Evolutionary conservation across 2,329 filamentous ascomycete genomes (phyloP).

Genomic region (Cytospora chrysosperma): DNA sequence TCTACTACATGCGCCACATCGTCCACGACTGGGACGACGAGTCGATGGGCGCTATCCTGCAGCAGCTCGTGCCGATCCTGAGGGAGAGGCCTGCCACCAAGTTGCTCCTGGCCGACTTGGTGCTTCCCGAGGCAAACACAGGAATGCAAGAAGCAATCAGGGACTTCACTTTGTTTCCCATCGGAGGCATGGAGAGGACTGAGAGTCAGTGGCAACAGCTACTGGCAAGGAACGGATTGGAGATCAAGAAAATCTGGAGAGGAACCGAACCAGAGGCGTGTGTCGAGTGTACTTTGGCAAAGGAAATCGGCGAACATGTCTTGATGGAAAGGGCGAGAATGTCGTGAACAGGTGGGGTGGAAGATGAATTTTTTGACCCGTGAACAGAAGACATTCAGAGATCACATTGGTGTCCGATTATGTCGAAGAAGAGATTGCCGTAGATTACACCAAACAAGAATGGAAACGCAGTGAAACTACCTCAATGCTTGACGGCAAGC

Average conservation of each 20-base stretch:
- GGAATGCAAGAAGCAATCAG: constrained; percentile 8
- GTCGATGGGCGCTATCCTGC: neutral
- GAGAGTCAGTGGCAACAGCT: constrained; percentile 6
- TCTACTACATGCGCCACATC: constrained; percentile 8
- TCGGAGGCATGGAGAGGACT: constrained; percentile 9
- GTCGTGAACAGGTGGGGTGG: neutral
- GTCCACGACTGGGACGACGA: constrained; percentile 8
- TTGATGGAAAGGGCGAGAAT: neutral
- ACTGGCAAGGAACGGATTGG: neutral
- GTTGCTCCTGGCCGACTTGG: constrained; percentile 4
- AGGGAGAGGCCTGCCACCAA: constrained; percentile 1
- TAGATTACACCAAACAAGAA: too few species aligned
- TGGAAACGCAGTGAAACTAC: neutral
- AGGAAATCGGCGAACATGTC: neutral
- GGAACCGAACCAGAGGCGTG: constrained; percentile 12
- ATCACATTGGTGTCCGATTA: too few species aligned
- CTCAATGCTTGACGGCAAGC: constrained; percentile 31
- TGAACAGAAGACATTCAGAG: neutral
- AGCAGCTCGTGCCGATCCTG: neutral
- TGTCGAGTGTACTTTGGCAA: neutral
- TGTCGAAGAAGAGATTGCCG: too few species aligned
- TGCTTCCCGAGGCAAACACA: neutral
- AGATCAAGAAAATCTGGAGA: constrained; percentile 7
- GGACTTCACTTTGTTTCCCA: constrained; percentile 14
- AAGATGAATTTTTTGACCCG: too few species aligned